Evolutionary conservation across 345 rosid species (phyloP).

Genomic region (Populus deltoides): DNA sequence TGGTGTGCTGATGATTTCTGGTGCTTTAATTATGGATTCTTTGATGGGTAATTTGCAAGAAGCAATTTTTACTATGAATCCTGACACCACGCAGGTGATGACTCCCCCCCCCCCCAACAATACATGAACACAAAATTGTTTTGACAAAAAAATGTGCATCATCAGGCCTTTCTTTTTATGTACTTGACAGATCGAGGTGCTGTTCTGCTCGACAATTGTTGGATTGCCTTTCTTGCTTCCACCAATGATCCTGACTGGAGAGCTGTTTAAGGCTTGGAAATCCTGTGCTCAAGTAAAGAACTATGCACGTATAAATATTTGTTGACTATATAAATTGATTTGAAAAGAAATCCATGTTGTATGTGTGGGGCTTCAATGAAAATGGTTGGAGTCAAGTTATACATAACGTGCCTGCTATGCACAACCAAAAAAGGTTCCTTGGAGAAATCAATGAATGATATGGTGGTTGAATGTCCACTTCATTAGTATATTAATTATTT

Average conservation of each 20-base stretch:
- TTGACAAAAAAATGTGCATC: background rate
- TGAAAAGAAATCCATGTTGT: background rate
- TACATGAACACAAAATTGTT: slow-evolving; percentile 3
- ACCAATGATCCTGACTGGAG: slow-evolving; percentile 96
- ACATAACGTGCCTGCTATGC: slow-evolving; percentile 11
- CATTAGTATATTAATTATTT: background rate
- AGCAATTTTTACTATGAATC: slow-evolving; percentile 85
- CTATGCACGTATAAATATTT: background rate
- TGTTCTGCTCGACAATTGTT: slow-evolving; percentile 87
- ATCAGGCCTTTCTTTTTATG: background rate
- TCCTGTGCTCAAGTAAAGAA: slow-evolving; percentile 76
- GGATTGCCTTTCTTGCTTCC: slow-evolving; percentile 88
- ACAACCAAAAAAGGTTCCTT: background rate
- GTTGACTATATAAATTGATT: background rate
- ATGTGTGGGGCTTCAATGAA: background rate
- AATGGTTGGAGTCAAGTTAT: slow-evolving; percentile 5
- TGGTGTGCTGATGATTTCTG: slow-evolving; percentile 84
- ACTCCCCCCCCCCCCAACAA: background rate
- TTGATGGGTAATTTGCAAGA: slow-evolving; percentile 87
- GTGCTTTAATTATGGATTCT: slow-evolving; percentile 85
- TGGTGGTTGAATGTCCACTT: slow-evolving; percentile 16
- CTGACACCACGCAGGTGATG: slow-evolving; percentile 76
- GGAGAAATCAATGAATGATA: slow-evolving; percentile 7
- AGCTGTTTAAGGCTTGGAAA: slow-evolving; percentile 85
- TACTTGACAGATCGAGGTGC: slow-evolving; percentile 76